These are phyloP conservation scores for Cenchrus fungigraminus DNA, from an alignment of 176 grass and related monocot species.

Conservation along the genomic window DNA sequence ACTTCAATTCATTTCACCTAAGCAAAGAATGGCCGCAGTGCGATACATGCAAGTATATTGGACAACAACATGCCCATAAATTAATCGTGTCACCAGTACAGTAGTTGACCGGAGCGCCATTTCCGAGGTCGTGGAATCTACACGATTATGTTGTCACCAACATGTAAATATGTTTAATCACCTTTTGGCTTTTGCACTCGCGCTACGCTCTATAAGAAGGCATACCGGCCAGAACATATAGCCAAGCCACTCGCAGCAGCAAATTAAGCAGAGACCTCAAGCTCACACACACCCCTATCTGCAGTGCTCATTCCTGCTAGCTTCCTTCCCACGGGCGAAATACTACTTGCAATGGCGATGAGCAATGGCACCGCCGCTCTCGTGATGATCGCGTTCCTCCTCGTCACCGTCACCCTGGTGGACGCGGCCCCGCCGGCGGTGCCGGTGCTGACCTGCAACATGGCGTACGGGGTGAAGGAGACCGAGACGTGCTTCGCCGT, in stretches of 20 bases:
- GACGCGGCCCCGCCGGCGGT: background rate
- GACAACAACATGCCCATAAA: background rate
- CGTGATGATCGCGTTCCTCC: conserved; percentile 35
- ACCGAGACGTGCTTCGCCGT: conserved; percentile 41
- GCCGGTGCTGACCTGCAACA: conserved; percentile 28
- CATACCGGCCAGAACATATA: background rate
- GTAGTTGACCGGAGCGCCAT: conserved; percentile 1
- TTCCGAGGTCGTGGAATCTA: background rate
- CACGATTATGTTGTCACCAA: background rate
- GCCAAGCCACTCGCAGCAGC: background rate
- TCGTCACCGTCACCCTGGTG: conserved; percentile 31
- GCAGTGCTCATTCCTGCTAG: background rate
- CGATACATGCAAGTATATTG: no score
- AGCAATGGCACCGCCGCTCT: conserved; percentile 16
- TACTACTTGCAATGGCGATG: conserved; percentile 33
- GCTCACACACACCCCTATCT: background rate
- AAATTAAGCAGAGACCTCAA: background rate
- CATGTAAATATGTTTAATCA: background rate
- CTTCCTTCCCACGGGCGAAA: background rate
- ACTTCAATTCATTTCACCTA: no score
- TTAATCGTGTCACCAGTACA: background rate
- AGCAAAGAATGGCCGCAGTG: no score
- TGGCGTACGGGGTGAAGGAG: conserved; percentile 30
- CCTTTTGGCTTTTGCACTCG: background rate
- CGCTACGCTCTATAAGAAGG: no score